Base-by-base conservation (phyloP, 2,329 filamentous ascomycete species). In the Tolypocladium tropicale region DNA sequence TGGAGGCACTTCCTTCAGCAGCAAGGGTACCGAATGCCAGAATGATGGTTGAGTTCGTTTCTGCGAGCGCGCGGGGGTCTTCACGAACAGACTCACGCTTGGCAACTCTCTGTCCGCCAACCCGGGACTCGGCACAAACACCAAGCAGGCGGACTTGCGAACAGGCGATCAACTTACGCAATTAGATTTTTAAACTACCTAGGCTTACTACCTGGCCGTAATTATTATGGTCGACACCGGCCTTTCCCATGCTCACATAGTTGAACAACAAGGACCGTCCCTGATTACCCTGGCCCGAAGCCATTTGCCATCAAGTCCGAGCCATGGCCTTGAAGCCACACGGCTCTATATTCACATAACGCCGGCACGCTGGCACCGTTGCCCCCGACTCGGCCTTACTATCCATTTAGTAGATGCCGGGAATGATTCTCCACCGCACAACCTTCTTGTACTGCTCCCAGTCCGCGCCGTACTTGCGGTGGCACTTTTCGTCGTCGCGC, bases 401-500 rank as follows among this genome's bases (percentile, higher is more conserved):
- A 5, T 30, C 16, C 43, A 18, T 14, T 25, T 48, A 48, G 74
- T 96, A 96, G 21, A 96, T 76, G 37, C 88, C 88, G 6, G 93
- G 93, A 43, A 96, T 73, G 63, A 97, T 95, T 67, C 86, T 82
- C 71, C 82, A 96, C 58, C 79, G 84, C 49, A 96, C 93, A 67
- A 85, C 80, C 72, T 85, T 84, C 72, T 88, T 91, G 73, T 96
- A 97, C 73, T 84, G 82, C 60, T 91, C 83, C 92, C 93, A 97
- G 68, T 96, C 91, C 63, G 85, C 85, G 30, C 92, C 92, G 67
- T 97, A 97, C 78, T 97, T 97, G 67, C 82, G 82, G 60, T 81
- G 78, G 72, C 93, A 97, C 78, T 96, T 96, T 69, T 90, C 88
- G 63, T 96, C 92, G 63, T 97, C 93, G 54, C 93, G 81, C 57